Evolutionary conservation across 768 basidiomycete genomes (phyloP), one percentile per base, ranked within the genome.

Genomic region (Mycena latifolia): DNA sequence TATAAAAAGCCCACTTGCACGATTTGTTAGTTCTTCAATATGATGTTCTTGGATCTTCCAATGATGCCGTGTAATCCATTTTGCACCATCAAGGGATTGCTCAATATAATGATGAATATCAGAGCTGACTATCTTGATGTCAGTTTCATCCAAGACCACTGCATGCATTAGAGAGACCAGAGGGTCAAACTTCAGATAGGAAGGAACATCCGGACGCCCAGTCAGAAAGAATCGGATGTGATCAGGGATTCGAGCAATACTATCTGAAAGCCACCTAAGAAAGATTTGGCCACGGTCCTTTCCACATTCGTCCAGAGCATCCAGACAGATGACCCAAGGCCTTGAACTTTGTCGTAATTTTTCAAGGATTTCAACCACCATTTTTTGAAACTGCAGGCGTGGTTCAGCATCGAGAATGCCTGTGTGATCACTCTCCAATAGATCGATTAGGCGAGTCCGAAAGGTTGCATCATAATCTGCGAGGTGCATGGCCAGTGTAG

Each of bases 271-370:
- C 48, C 48, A 50, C 11, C 48, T 25, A 3, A 50, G 28, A 29
- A 50, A 28, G 10, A 29, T 29, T 20, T 50, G 48, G 28, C 48
- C 48, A 29, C 27, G 28, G n/a, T 50, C 48, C 8, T 29, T 29
- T 50, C 48, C 48, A 50, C 48, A 50, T 50, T 50, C 48, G 28
- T 50, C 48, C 25, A 50, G 28, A 50, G 48, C 48, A 29, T 50
- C 48, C 8, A 50, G 24, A 29, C 48, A 50, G 24, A 50, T 27
- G 8, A 50, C 27, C 48, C 48, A 50, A 15, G 28, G 27, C 3
- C 5, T 20, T 15, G 27, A 2, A 20, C 5, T 50, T 25, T 7
- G 25, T 6, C 27, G 27, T 15, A 50, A 4, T 50, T 29, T 28
- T 29, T 28, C 37, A 5, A 39, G 14, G 17, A 39, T 39, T 3